Conservation (phyloP, 495 filamentous ascomycete species). For the Podospora australis region DNA sequence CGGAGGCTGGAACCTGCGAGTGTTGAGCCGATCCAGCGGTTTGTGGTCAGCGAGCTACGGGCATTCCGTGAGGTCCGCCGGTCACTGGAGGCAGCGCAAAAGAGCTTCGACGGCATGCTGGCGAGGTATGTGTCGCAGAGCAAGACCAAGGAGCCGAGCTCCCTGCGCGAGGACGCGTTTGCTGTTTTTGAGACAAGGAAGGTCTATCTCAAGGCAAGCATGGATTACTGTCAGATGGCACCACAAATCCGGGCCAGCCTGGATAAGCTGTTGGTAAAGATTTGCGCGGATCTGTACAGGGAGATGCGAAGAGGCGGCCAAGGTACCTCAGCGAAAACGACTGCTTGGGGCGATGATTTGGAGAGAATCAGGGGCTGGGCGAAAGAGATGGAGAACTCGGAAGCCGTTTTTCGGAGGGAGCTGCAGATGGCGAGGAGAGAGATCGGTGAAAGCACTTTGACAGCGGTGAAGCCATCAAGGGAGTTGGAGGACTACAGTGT, state of each 20-base stretch:
- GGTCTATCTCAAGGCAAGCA: slow-evolving; percentile 80
- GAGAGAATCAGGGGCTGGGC: slow-evolving; percentile 88
- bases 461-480: slow-evolving; percentile 67
- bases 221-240: slow-evolving; percentile 86
- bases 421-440: slow-evolving; percentile 70
- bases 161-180: slow-evolving; percentile 90
- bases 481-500: slow-evolving; percentile 90
- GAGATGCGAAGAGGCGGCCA: slow-evolving; percentile 49
- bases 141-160: slow-evolving; percentile 88
- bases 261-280: slow-evolving; percentile 75
- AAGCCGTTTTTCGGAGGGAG: slow-evolving; percentile 71
- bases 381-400: slow-evolving; percentile 82
- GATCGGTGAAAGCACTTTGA: slow-evolving; percentile 72
- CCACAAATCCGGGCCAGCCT: slow-evolving; percentile 75
- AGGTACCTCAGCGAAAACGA: slow-evolving; percentile 22
- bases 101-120: slow-evolving; percentile 70
- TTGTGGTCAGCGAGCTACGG: slow-evolving; percentile 63
- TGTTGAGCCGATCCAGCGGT: slow-evolving; percentile 72
- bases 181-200: slow-evolving; percentile 91
- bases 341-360: slow-evolving; percentile 61
- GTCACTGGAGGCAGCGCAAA: slow-evolving; percentile 70
- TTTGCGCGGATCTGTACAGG: slow-evolving; percentile 80
- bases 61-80: slow-evolving; percentile 64
- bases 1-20: slow-evolving; percentile 69
- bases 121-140: slow-evolving; percentile 74